Conservation (phyloP, 257 asterid species). For the Thymus quinquecostatus region DNA sequence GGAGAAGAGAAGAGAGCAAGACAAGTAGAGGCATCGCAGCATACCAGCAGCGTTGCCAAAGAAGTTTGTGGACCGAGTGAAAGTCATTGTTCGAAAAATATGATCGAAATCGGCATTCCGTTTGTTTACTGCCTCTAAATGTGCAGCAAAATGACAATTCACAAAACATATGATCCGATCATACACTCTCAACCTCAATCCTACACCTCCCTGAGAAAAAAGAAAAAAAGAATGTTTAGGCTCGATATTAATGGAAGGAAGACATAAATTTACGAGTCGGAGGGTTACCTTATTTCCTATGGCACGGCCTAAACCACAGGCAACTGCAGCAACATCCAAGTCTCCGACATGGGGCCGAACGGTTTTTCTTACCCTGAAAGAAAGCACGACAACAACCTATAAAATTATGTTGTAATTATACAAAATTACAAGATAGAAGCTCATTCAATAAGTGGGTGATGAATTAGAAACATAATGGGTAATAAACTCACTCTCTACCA, state of each 20-base stretch:
- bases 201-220: constrained; percentile 82
- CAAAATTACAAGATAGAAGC: constrained; percentile 4
- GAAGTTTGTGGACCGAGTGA: constrained; percentile 68
- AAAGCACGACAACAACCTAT: constrained; percentile 23
- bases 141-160: constrained; percentile 97
- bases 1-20: constrained; percentile 68
- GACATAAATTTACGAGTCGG: neutral
- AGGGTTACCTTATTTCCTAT: constrained; percentile 86
- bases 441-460: no score
- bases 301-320: constrained; percentile 98
- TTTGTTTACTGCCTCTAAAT: constrained; percentile 88
- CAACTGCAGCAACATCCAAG: constrained; percentile 90
- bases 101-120: constrained; percentile 91
- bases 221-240: constrained; percentile 8
- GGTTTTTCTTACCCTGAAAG: constrained; percentile 79
- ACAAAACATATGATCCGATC: constrained; percentile 80
- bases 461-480: no score
- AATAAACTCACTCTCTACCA: no score
- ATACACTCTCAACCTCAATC: constrained; percentile 85
- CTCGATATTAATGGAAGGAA: neutral
- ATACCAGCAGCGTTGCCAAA: constrained; percentile 73
- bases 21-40: constrained; percentile 68
- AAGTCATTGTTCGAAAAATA: constrained; percentile 82
- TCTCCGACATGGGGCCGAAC: constrained; percentile 82
- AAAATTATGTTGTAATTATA: constrained; percentile 1